phyloP scores from a whole-genome alignment of 2,329 filamentous ascomycete genomes.

The Coleophoma cylindrospora region DNA sequence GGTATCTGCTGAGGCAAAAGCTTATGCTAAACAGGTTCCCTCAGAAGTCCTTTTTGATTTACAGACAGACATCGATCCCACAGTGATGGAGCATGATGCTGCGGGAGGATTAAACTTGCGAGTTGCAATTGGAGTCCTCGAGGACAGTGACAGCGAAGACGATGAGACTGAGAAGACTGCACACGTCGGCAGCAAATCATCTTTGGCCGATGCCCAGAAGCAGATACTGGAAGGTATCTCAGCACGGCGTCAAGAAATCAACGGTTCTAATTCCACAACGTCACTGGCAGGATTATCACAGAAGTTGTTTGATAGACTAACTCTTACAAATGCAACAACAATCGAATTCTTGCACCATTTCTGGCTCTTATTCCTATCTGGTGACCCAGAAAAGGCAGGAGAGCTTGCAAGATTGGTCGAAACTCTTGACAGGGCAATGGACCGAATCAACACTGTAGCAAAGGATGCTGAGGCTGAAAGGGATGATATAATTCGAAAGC shows the following conservation, averaged over 20 bases:
- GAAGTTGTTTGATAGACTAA: slow-evolving; percentile 55
- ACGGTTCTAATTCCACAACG: slow-evolving; percentile 31
- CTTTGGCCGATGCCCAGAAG: slow-evolving; percentile 57
- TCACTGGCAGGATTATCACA: slow-evolving; percentile 37
- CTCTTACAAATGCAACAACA: slow-evolving; percentile 82
- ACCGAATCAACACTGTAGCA: slow-evolving; percentile 76
- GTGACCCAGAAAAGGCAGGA: slow-evolving; percentile 71
- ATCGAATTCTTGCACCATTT: slow-evolving; percentile 97
- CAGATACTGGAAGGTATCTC: slow-evolving; percentile 63
- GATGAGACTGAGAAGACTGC: slow-evolving; percentile 45
- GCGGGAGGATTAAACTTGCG: slow-evolving; percentile 54
- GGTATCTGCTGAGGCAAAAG: slow-evolving; percentile 29
- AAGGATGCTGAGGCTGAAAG: slow-evolving; percentile 74
- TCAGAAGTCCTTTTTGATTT: slow-evolving; percentile 61
- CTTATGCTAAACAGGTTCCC: slow-evolving; percentile 66
- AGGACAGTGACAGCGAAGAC: slow-evolving; percentile 65
- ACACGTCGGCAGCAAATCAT: slow-evolving; percentile 66
- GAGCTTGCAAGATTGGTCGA: slow-evolving; percentile 81
- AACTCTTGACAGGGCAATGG: slow-evolving; percentile 70
- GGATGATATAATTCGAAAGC: slow-evolving; percentile 57
- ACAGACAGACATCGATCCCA: slow-evolving; percentile 51
- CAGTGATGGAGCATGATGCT: slow-evolving; percentile 39
- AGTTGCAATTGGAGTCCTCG: slow-evolving; percentile 60
- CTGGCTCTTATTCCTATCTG: slow-evolving; percentile 87
- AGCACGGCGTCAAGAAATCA: slow-evolving; percentile 55